Conservation (phyloP, 176 grass and related monocot genomes). For the Areca catechu region DNA sequence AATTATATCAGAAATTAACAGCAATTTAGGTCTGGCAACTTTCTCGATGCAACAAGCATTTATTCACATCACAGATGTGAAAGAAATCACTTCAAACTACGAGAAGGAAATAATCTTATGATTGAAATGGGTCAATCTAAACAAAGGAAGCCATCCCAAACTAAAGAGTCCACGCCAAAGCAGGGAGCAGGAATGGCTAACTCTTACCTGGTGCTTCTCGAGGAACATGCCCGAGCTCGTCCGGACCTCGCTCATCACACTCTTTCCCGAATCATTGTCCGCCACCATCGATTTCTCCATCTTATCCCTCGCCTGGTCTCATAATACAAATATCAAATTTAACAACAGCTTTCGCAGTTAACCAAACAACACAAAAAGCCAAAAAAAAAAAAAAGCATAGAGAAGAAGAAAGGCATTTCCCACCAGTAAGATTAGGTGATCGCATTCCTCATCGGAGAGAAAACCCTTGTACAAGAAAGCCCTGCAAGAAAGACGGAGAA, state of each 20-base stretch:
- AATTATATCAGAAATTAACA: too few relatives aligned
- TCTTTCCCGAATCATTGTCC: neutral
- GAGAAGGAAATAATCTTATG: too few relatives aligned
- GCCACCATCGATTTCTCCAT: slow-evolving; percentile 11
- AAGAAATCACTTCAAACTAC: too few relatives aligned
- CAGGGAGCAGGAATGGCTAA: too few relatives aligned
- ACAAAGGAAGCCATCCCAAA: too few relatives aligned
- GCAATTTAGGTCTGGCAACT: too few relatives aligned
- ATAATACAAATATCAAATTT: neutral
- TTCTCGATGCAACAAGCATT: too few relatives aligned
- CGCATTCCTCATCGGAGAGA: slow-evolving; percentile 60
- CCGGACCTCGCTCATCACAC: slow-evolving; percentile 3
- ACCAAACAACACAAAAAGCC: neutral
- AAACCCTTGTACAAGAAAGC: slow-evolving; percentile 87
- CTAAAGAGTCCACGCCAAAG: too few relatives aligned
- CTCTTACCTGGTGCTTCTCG: neutral
- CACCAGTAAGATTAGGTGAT: slow-evolving; percentile 70
- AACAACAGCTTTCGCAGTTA: neutral
- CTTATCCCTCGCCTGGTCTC: slow-evolving; percentile 9
- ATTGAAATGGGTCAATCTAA: too few relatives aligned
- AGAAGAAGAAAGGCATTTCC: slow-evolving; percentile 1
- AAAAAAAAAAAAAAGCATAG: neutral
- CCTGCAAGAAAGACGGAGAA: slow-evolving; percentile 9
- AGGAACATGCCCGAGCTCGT: slow-evolving; percentile 14
- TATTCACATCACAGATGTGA: too few relatives aligned